Evolutionary conservation across 1,284 basidiomycete genomes (phyloP), one percentile per base, ranked within the genome.

Genomic region (Papiliotrema flavescens): DNA sequence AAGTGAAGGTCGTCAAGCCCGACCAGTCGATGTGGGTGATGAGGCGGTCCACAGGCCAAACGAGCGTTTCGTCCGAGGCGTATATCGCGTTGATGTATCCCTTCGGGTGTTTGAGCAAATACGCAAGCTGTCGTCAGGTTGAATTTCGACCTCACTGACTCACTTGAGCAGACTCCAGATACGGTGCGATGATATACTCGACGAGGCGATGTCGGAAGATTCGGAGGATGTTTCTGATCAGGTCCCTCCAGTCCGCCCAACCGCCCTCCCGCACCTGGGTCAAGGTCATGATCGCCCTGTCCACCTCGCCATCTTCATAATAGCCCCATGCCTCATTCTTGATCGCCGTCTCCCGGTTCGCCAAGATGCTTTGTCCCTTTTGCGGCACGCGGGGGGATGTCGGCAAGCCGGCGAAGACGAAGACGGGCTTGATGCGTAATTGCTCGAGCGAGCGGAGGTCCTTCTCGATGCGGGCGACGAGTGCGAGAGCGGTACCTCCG

Each of bases 101-200:
- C 75, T 96, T 96, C 23, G 84, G 81, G 78, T 98, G 95, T 54
- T 90, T 86, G 75, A 94, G 87, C 42, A 98, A 84, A 77, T 97
- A 97, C 61, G 95, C 89, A 68, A 96, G 81, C 89, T 95, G 71
- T 6, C 19, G 17, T 39, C 19, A 40, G 17, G 19, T 24, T 9
- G 11, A 40, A 42, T 41, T 42, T 5, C 13, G 28, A 9, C 26
- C 26, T 17, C 14, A 41, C 28, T 15, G 24, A 66, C 75, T 69
- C 55, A 93, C 92, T 83, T 97, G 95, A 42, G 93, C 90, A 83
- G 89, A 90, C 41, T 92, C 86, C 48, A 92, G 81, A 76, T 98
- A 98, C 9, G 95, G 95, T 37, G 96, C 94, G 59, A 98, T 85
- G 45, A 98, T 82, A 73, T 94, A 98, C 78, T 98, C 95, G 61